These are phyloP conservation scores for Ganoderma multipileum DNA, from an alignment of 1,284 basidiomycete species.

Conservation along the genomic window DNA sequence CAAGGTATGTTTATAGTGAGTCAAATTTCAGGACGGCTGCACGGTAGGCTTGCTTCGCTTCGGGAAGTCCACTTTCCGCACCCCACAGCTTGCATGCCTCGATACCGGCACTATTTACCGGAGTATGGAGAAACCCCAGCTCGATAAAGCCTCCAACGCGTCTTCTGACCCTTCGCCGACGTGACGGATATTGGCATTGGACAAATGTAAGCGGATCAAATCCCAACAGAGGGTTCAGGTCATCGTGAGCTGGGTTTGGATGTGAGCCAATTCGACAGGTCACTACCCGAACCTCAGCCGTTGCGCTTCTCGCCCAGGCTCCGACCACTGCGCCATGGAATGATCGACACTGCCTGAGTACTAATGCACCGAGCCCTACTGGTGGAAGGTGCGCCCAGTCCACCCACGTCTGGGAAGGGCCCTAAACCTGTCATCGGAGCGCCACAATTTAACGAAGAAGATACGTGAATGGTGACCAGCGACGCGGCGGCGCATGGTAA, in stretches of 20 bases:
- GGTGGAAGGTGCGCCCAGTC: background rate
- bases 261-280: background rate
- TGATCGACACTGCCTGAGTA: background rate
- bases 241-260: background rate
- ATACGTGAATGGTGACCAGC: background rate
- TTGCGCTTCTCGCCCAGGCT: background rate
- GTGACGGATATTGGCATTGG: background rate
- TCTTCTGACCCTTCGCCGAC: background rate
- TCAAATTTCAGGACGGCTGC: background rate
- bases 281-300: background rate
- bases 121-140: background rate
- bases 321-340: background rate
- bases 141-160: background rate
- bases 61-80: background rate
- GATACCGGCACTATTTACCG: background rate
- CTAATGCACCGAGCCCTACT: background rate
- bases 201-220: background rate
- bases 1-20: slow-evolving; percentile 6
- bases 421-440: background rate
- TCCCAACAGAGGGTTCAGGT: background rate
- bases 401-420: background rate
- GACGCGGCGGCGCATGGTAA: background rate
- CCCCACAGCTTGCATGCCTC: background rate
- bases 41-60: background rate
- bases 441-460: slow-evolving; percentile 4